phyloP scores from a whole-genome alignment of 768 basidiomycete species.

The Galerina marginata region DNA sequence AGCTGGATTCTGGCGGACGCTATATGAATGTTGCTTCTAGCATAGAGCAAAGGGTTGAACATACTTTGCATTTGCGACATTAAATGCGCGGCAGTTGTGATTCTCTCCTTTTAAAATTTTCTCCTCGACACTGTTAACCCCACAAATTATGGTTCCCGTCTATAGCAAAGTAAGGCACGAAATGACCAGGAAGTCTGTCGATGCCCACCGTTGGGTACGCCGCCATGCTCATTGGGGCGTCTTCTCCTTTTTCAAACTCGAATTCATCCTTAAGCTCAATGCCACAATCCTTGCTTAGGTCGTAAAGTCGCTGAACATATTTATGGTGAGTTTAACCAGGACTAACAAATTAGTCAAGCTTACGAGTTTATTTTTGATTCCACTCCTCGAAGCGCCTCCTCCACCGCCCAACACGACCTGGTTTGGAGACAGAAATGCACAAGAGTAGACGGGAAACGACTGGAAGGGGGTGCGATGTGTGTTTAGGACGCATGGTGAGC shows the following conservation, averaged over 20 bases:
- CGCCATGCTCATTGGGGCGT: constrained; percentile 97
- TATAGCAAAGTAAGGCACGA: constrained; percentile 22
- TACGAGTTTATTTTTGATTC: constrained; percentile 95
- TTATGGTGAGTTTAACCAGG: neutral
- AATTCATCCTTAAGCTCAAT: constrained; percentile 69
- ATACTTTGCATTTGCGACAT: constrained; percentile 63
- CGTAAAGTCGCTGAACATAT: constrained; percentile 66
- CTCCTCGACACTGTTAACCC: constrained; percentile 81
- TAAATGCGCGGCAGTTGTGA: constrained; percentile 83
- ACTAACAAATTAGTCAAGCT: constrained; percentile 31
- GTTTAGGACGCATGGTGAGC: constrained; percentile 73
- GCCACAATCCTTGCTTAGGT: constrained; percentile 55
- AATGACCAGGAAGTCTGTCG: neutral
- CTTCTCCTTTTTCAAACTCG: constrained; percentile 81
- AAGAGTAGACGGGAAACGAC: constrained; percentile 88
- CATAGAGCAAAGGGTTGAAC: constrained; percentile 24
- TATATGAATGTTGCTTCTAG: constrained; percentile 3
- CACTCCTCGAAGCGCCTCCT: constrained; percentile 82
- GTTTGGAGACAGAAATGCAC: constrained; percentile 75
- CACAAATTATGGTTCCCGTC: constrained; percentile 72
- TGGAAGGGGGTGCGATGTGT: constrained; percentile 79
- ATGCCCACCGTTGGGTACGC: constrained; percentile 59
- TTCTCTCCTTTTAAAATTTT: constrained; percentile 71
- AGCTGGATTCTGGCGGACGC: constrained; percentile 53
- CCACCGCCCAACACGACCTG: constrained; percentile 88